Base-by-base conservation (phyloP, 805 yeast species). In the Nakazawaea anatomiae region DNA sequence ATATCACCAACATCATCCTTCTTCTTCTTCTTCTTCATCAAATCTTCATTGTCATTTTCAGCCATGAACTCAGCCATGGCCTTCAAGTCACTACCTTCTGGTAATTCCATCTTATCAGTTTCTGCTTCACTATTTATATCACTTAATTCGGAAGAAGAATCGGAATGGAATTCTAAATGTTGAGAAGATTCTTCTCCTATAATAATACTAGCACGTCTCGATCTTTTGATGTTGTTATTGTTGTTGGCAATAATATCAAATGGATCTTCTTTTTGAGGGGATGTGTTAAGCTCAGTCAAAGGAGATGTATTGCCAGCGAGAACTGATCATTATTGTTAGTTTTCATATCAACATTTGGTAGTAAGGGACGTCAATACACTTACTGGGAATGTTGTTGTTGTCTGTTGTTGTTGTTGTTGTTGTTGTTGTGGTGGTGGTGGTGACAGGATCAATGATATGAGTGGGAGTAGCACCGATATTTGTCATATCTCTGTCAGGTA, bases 91-190 rank as follows among this genome's bases (percentile, higher is more conserved):
- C 85, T 75, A 36, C 75, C 77, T 38, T 80, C 72, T n/a, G 78
- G 89, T 27, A 61, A 67, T 39, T 82, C 92, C 88, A 89, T 81
- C 58, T 80, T 85, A 62, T 90, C 97, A 0, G 97, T 90, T 63
- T 90, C 97, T 14, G 94, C 96, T 66, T 90, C 97, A 57, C 82
- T 76, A 50, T 75, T 82, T 52, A 79, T 72, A 49, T 80, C 85
- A 45, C 79, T 82, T 55, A 80, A 65, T 51, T 80, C 87, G 40
- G 74, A 70, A 14, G 63, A 65, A 53, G 32, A 59, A 50, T 48
- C 67, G 56, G 61, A 52, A 60, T 68, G 48, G 58, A 38, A 38
- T 8, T 38, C 40, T 38, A 38, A 60, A 32, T 18, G n/a, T 27
- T 8, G 8, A 9, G 11, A 9, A n/a, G n/a, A n/a, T n/a, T n/a